Evolutionary conservation across 192 early-diverging fungal species (phyloP).

Genomic region (Pilaira anomala): DNA sequence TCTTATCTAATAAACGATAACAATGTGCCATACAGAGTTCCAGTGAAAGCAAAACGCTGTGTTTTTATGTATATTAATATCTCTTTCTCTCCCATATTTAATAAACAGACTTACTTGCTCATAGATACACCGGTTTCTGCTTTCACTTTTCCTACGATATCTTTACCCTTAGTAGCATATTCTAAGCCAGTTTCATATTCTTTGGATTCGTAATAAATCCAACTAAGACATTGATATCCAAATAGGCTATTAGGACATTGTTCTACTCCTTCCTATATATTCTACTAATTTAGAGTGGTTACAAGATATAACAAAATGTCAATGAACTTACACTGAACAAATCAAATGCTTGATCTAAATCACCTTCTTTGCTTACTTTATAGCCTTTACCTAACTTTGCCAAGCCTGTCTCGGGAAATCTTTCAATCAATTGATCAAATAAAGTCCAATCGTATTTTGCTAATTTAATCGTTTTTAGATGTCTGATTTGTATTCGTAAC

Average conservation of each 20-base stretch:
- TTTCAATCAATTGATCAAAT: conserved; percentile 38
- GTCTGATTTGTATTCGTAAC: too few relatives aligned
- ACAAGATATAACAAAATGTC: not conserved
- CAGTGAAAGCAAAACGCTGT: conserved; percentile 46
- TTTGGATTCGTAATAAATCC: conserved; percentile 44
- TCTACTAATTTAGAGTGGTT: conserved; percentile 16
- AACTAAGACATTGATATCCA: conserved; percentile 47
- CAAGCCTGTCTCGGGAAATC: conserved; percentile 43
- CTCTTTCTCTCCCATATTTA: not conserved
- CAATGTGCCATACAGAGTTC: conserved; percentile 61
- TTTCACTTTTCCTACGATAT: conserved; percentile 31
- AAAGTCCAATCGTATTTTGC: conserved; percentile 45
- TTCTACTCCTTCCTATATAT: conserved; percentile 45
- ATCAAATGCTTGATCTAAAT: conserved; percentile 33
- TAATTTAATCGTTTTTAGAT: too few relatives aligned
- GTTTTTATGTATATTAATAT: not conserved
- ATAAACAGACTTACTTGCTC: conserved; percentile 29
- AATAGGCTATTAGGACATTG: conserved; percentile 36
- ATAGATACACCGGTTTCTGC: conserved; percentile 31
- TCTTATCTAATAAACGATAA: conserved; percentile 53
- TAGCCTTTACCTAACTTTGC: conserved; percentile 48
- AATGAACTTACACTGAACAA: conserved; percentile 31
- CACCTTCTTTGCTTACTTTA: conserved; percentile 33
- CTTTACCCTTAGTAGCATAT: conserved; percentile 44
- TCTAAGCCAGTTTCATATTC: conserved; percentile 54